Evolutionary conservation across 371 early-diverging fungal genomes (phyloP), one percentile per base, ranked within the genome.

Genomic region (Mucor indicus): DNA sequence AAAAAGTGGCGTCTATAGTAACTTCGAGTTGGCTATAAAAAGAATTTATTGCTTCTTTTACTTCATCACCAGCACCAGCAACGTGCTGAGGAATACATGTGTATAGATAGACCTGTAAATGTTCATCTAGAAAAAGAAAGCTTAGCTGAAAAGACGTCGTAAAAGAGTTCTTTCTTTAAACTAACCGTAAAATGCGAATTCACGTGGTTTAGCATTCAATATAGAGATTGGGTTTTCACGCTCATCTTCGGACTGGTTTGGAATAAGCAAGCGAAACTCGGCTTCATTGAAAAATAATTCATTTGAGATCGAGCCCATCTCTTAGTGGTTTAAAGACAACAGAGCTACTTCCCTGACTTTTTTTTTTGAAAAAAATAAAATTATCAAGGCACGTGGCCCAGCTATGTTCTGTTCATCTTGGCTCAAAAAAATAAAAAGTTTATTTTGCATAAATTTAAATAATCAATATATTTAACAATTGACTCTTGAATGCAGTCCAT

Each of bases 181-280:
- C 36, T n/a, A 55, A 69, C 69, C 72, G 49, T 71, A 71, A 36
- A 71, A 75, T 37, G 69, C 69, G 48, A 71, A 75, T 43, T 57
- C 47, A 41, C 75, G 69, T 24, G 56, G 56, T 31, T 53, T 46
- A 22, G 64, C 59, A 16, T 52, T 39, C 20, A 64, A 22, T 22
- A 64, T 51, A 12, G 55, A 22, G 2, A 54, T 10, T 16, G 60
- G 55, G 23, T 60, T 55, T 9, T 27, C 29, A 22, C 38, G 22
- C n/a, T 58, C 48, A 8, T 38, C 38, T 46, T 40, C 50, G 10
- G 77, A 61, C 22, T 77, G 39, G 42, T 72, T 79, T 16, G 92
- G 91, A 42, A 88, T 81, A 50, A 87, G 54, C 44, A 90, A 77
- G 42, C 80, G 76, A 51, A 83, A 73, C 42, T 89, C 70, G 3